These are phyloP conservation scores for Penicillium cosmopolitanum DNA, from an alignment of 495 filamentous ascomycete species.

Conservation along the genomic window DNA sequence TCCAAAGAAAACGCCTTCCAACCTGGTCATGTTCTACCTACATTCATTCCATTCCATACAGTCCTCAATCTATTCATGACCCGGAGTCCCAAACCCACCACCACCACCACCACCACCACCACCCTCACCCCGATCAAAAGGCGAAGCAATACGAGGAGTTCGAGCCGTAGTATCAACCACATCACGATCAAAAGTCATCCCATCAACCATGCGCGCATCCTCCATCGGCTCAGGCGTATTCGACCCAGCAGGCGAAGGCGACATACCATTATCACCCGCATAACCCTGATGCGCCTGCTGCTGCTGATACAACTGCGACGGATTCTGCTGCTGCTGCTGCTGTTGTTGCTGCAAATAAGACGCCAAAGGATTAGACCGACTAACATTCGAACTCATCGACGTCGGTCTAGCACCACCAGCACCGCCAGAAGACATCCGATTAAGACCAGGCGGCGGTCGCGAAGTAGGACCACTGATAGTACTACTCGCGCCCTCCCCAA, in stretches of 20 bases:
- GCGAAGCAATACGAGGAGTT: conserved; percentile 44
- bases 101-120: neutral
- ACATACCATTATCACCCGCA: conserved; percentile 20
- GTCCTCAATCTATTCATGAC: conserved; percentile 19
- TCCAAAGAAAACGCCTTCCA: conserved; percentile 11
- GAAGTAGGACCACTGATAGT: conserved; percentile 75
- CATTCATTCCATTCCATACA: neutral
- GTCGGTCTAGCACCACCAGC: conserved; percentile 26
- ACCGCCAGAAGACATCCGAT: conserved; percentile 38
- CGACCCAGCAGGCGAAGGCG: conserved; percentile 41
- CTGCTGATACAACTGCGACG: neutral
- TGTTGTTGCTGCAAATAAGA: conserved; percentile 26
- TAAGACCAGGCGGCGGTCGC: conserved; percentile 33
- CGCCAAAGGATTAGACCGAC: conserved; percentile 29
- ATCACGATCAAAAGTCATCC: conserved; percentile 58
- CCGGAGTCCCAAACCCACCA: conserved; percentile 21
- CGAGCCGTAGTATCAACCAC: conserved; percentile 56
- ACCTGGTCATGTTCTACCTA: conserved; percentile 12
- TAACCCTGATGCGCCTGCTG: no score
- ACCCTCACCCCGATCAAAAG: conserved; percentile 14
- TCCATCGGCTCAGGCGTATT: conserved; percentile 44
- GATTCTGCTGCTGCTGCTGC: conserved; percentile 22
- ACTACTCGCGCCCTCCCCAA: conserved; percentile 84
- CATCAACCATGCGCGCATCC: conserved; percentile 57
- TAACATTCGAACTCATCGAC: conserved; percentile 40